Conservation (phyloP, 1,284 basidiomycete species). For the Apiotrichum siamense region DNA sequence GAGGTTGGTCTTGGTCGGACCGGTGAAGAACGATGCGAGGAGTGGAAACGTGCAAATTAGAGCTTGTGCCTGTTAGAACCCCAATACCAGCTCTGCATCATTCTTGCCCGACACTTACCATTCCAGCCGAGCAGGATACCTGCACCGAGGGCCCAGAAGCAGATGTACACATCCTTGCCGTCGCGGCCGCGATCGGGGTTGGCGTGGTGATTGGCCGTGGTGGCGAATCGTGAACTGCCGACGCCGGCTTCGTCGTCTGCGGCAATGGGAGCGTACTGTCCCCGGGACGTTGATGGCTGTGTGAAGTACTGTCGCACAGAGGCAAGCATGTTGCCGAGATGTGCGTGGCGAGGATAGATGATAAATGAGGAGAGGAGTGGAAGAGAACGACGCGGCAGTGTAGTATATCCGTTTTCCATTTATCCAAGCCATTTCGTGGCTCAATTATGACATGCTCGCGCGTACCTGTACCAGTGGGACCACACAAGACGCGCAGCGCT, state of each 20-base stretch:
- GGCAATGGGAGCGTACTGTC: constrained; percentile 1
- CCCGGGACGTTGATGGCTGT: not conserved
- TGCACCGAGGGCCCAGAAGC: constrained; percentile 45
- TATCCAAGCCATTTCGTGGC: too few species aligned
- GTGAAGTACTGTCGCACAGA: not conserved
- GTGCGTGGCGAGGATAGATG: not conserved
- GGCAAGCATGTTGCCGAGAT: not conserved
- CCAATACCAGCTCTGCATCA: not conserved
- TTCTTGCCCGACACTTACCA: constrained; percentile 28
- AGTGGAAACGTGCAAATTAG: constrained; percentile 45
- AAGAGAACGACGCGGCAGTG: not conserved
- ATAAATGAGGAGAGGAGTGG: not conserved
- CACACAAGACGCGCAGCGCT: too few species aligned
- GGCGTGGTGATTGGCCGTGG: not conserved
- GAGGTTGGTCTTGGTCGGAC: constrained; percentile 27
- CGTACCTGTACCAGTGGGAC: too few species aligned
- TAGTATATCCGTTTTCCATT: too few species aligned
- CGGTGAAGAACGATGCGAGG: constrained; percentile 33
- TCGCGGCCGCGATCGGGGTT: not conserved
- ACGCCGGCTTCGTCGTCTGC: not conserved
- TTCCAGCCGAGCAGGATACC: constrained; percentile 46
- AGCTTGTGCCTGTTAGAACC: constrained; percentile 18
- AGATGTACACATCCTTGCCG: constrained; percentile 25
- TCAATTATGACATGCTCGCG: too few species aligned
- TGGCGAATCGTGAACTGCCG: not conserved